Percentiles rank a stretch among this genome's conserved stretches.
Evolutionary conservation across 2,329 filamentous ascomycete genomes (phyloP).

Genomic region (Calonectria montana): DNA sequence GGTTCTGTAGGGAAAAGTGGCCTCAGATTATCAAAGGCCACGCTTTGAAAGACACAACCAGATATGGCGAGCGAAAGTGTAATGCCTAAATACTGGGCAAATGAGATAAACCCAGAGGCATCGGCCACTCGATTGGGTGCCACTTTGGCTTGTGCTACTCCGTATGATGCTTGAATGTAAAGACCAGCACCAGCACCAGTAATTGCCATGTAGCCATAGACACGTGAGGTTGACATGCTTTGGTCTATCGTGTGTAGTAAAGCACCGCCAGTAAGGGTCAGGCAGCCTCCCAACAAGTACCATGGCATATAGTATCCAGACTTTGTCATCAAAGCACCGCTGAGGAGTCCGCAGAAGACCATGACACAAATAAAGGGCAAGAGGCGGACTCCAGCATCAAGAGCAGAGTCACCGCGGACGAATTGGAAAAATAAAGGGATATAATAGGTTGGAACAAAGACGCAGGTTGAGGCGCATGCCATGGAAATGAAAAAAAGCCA

Average conservation of each 20-base stretch:
- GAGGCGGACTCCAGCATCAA: not conserved
- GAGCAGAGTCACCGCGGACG: not conserved
- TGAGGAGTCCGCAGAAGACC: constrained; percentile 49
- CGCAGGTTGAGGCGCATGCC: not conserved
- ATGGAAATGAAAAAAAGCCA: not conserved
- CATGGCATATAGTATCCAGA: constrained; percentile 51
- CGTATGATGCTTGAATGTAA: constrained; percentile 43
- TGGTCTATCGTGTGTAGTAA: constrained; percentile 38
- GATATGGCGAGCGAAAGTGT: constrained; percentile 5
- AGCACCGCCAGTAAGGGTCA: constrained; percentile 40
- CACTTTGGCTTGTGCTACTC: constrained; percentile 40
- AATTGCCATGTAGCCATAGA: constrained; percentile 47
- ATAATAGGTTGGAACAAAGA: not conserved
- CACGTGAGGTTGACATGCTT: constrained; percentile 33
- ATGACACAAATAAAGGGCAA: constrained; percentile 41
- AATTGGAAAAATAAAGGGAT: not conserved
- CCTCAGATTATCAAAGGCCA: not conserved
- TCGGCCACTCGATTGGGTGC: constrained; percentile 37
- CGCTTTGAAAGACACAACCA: constrained; percentile 17
- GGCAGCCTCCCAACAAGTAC: constrained; percentile 43
- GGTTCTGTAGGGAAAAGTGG: not conserved
- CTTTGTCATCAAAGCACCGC: constrained; percentile 51
- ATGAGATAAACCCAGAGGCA: constrained; percentile 44
- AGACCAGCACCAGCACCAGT: constrained; percentile 47
- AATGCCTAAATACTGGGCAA: constrained; percentile 43